Evolutionary conservation across 805 yeast genomes (phyloP).

Genomic region (Starmerella cellae): DNA sequence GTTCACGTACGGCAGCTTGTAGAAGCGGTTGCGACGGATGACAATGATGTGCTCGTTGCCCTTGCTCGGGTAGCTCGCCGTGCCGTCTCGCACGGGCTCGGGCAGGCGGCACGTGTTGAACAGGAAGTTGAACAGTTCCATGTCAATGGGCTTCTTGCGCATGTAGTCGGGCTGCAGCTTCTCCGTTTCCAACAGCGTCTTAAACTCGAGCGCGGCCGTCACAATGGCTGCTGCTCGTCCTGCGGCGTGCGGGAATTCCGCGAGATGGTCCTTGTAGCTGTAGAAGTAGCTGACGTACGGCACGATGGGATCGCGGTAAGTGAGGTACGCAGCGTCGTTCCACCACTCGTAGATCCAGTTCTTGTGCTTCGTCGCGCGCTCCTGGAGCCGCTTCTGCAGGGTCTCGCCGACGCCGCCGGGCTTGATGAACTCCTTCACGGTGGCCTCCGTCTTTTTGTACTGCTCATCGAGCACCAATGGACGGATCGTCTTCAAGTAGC

Average conservation of each 20-base stretch:
- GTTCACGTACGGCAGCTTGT: slow-evolving; percentile 41
- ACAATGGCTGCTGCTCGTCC: slow-evolving; percentile 64
- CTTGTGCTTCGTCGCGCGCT: slow-evolving; percentile 44
- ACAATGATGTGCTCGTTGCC: slow-evolving; percentile 59
- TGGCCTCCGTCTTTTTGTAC: slow-evolving; percentile 39
- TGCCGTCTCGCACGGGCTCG: slow-evolving; percentile 39
- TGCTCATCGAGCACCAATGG: slow-evolving; percentile 47
- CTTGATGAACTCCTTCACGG: slow-evolving; percentile 52
- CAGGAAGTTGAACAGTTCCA: slow-evolving; percentile 86
- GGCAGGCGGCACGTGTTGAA: slow-evolving; percentile 83
- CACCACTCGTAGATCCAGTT: slow-evolving; percentile 89
- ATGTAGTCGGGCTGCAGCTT: slow-evolving; percentile 66
- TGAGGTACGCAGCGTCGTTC: slow-evolving; percentile 87
- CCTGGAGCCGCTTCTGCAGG: slow-evolving; percentile 52
- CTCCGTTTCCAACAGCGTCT: slow-evolving; percentile 52
- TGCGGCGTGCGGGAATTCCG: slow-evolving; percentile 27
- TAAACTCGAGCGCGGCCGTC: slow-evolving; percentile 53
- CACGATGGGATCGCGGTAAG: slow-evolving; percentile 85
- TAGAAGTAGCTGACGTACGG: slow-evolving; percentile 89
- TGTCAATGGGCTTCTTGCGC: slow-evolving; percentile 74
- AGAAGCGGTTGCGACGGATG: slow-evolving; percentile 63
- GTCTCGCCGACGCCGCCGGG: slow-evolving; percentile 51
- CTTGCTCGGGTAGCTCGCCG: slow-evolving; percentile 35
- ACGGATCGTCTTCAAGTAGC: slow-evolving; percentile 57
- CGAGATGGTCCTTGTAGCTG: slow-evolving; percentile 54